Conservation (phyloP, 1,139 yeast species). For the Chernovozyma sophiae-reginae region DNA sequence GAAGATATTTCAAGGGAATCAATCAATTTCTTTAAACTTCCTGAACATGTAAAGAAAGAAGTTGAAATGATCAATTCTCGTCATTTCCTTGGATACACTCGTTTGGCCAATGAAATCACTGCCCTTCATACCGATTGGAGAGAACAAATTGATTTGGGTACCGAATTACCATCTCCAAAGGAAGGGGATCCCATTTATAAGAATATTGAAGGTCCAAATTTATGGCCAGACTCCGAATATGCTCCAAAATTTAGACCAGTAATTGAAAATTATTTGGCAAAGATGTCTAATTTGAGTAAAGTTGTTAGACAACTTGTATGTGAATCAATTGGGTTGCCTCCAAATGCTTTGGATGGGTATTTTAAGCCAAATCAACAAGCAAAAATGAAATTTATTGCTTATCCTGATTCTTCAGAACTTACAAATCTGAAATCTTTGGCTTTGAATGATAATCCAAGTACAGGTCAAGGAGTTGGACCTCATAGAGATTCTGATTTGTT, state of each 20-base stretch:
- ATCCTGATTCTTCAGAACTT: constrained; percentile 39
- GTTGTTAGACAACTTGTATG: constrained; percentile 44
- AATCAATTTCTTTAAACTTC: constrained; percentile 48
- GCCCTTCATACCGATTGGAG: constrained; percentile 58
- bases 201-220: constrained; percentile 62
- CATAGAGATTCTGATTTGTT: constrained; percentile 67
- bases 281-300: constrained; percentile 45
- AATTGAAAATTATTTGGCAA: constrained; percentile 41
- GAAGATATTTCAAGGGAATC: constrained; percentile 39
- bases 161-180: constrained; percentile 41
- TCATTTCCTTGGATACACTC: constrained; percentile 65
- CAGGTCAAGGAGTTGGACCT: constrained; percentile 58
- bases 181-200: constrained; percentile 40
- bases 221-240: constrained; percentile 50
- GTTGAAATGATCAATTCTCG: constrained; percentile 61
- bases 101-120: constrained; percentile 64
- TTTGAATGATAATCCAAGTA: constrained; percentile 38
- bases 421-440: constrained; percentile 24
- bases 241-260: constrained; percentile 49
- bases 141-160: constrained; percentile 66
- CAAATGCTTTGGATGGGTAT: constrained; percentile 43
- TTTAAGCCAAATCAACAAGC: constrained; percentile 51
- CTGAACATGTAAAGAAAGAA: constrained; percentile 46
- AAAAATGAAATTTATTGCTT: constrained; percentile 51
- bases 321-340: constrained; percentile 50